phyloP scores from a whole-genome alignment of 345 rosid genomes.

The Citrus glauca region DNA sequence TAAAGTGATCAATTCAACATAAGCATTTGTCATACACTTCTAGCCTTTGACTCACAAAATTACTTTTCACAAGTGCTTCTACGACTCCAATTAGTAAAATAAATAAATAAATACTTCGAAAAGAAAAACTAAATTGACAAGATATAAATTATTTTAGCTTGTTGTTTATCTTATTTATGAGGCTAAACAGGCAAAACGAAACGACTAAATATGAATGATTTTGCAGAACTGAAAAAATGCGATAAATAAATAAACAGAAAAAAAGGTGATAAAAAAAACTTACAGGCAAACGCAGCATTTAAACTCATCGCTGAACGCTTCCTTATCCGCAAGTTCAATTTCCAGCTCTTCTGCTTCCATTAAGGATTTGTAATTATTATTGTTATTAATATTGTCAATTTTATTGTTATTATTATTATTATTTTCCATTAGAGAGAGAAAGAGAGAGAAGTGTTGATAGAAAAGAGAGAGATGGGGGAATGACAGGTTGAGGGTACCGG shows the following conservation, averaged over 20 bases:
- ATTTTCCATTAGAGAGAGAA: too few species aligned
- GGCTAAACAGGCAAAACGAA: background rate
- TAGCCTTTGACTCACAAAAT: background rate
- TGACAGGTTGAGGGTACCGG: too few species aligned
- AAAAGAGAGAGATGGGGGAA: too few species aligned
- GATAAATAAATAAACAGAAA: background rate
- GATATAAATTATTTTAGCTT: background rate
- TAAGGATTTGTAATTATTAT: background rate
- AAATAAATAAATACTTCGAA: too few species aligned
- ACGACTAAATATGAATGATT: background rate
- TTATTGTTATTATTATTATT: background rate
- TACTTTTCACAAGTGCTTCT: background rate
- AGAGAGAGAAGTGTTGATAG: too few species aligned
- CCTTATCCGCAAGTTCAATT: conserved; percentile 6
- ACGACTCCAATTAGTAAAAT: too few species aligned
- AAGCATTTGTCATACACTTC: background rate
- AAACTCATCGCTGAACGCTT: conserved; percentile 14
- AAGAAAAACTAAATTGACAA: background rate
- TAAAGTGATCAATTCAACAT: background rate
- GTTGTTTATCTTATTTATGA: background rate
- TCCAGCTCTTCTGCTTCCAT: background rate
- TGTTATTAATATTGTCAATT: background rate
- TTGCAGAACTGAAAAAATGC: background rate
- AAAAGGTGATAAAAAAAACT: background rate
- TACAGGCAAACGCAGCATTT: conserved; percentile 26